Base-by-base conservation (phyloP, 345 rosid species). In the Zanthoxylum bungeanum region DNA sequence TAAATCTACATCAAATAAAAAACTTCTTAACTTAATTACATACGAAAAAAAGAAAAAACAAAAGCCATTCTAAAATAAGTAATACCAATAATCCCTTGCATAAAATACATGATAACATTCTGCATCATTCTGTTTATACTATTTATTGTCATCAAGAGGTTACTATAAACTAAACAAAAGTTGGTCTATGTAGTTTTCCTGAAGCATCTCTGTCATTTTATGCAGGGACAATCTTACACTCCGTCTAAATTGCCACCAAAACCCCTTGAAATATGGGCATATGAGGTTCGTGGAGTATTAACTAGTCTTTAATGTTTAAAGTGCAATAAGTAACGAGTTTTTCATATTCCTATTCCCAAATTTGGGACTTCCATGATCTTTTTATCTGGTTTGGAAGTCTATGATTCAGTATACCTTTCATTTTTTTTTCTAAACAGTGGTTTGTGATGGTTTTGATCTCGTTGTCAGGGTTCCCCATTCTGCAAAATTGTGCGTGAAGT, bases 181-280 rank as follows among this genome's bases (percentile, higher is more conserved):
- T 8, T 22, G 25, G 24, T n/a, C 10, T 46, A 42, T 36, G 19
- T 40, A 50, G 36, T 37, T 74, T 22, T 12, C 47, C 34, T 72
- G 33, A 63, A 40, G 28, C 22, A 4, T 62, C 22, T 63, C 11
- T 44, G 30, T 39, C 42, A n/a, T 74, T 63, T 69, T 61, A 56
- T 77, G 75, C 88, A 94, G 98, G 97, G 97, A 37, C 73, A 82
- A 58, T 81, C 83, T 31, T 92, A 94, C 70, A 81, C 81, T 61
- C 91, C 89, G 27, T 85, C 98, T 52, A 90, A 83, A 80, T 75
- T 88, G 76, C 98, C 98, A 61, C 97, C 97, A 33, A 84, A 89
- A 78, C 95, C 93, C 47, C 89, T 94, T 31, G 97, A 84, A 77
- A 19, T 92, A 70, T 94, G 98, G 98, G 86, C 97, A 51, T 90